Percentiles rank a stretch among this genome's conserved stretches.
These are phyloP conservation scores for Suhomyces bribrorum DNA, from an alignment of 1,139 yeast species.

Conservation along the genomic window DNA sequence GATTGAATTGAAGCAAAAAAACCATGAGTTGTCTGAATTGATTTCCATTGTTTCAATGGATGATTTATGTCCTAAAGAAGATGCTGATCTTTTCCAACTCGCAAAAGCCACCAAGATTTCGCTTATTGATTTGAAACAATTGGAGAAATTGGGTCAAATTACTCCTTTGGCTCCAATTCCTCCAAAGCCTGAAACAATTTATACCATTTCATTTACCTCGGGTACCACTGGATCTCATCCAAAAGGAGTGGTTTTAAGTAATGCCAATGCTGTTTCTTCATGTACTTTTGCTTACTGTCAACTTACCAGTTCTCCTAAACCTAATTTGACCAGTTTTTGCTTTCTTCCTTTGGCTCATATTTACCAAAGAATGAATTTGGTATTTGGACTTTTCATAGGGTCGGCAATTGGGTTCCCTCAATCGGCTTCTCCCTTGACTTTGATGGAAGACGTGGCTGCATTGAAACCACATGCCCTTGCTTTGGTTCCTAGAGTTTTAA, in stretches of 20 bases:
- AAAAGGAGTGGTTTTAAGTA: slow-evolving; percentile 40
- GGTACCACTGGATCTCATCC: slow-evolving; percentile 44
- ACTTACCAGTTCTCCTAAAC: slow-evolving; percentile 13
- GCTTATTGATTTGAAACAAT: slow-evolving; percentile 35
- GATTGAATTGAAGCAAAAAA: slow-evolving; percentile 34
- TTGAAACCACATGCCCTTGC: slow-evolving; percentile 32
- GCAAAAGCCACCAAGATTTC: slow-evolving; percentile 29
- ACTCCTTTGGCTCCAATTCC: slow-evolving; percentile 21
- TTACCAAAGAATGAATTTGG: slow-evolving; percentile 48
- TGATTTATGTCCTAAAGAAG: slow-evolving; percentile 29
- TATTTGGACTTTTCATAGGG: slow-evolving; percentile 31
- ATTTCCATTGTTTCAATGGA: slow-evolving; percentile 53
- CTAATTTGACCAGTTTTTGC: slow-evolving; percentile 9
- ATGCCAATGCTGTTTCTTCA: slow-evolving; percentile 31
- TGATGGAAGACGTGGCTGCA: slow-evolving; percentile 38
- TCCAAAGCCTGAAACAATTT: slow-evolving; percentile 25
- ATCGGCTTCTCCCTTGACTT: slow-evolving; percentile 36
- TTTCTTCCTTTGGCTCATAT: slow-evolving; percentile 75
- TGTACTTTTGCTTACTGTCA: slow-evolving; percentile 19
- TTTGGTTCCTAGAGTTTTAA: slow-evolving; percentile 26
- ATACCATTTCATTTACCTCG: slow-evolving; percentile 35
- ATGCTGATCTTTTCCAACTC: slow-evolving; percentile 15
- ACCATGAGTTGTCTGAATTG: slow-evolving; percentile 22
- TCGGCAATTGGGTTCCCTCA: slow-evolving; percentile 45
- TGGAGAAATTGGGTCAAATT: slow-evolving; percentile 27